Percentiles rank a stretch among this genome's conserved stretches.
phyloP scores from a whole-genome alignment of 2,329 filamentous ascomycete genomes.

The Xylaria sp. region DNA sequence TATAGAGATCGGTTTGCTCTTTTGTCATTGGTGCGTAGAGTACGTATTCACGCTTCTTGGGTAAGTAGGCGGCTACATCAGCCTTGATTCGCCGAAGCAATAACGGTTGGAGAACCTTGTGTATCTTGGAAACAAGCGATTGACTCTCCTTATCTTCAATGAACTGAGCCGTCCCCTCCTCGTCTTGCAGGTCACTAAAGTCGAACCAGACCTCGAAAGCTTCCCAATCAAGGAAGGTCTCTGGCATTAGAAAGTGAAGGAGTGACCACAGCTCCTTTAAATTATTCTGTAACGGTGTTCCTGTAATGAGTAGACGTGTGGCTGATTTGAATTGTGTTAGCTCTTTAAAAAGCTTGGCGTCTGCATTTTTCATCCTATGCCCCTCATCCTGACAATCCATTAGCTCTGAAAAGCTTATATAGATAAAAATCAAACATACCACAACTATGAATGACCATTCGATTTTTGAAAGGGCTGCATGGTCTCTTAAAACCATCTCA shows the following conservation, averaged over 20 bases:
- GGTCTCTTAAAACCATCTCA: constrained; percentile 93
- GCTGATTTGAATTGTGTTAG: constrained; percentile 89
- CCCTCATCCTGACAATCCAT: constrained; percentile 78
- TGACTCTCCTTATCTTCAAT: constrained; percentile 81
- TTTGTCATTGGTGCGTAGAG: constrained; percentile 91
- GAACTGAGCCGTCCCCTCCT: constrained; percentile 80
- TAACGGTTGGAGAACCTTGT: constrained; percentile 92
- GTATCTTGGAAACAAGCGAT: constrained; percentile 85
- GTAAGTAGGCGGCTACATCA: constrained; percentile 90
- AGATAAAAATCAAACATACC: constrained; percentile 56
- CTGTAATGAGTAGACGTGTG: constrained; percentile 91
- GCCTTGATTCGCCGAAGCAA: constrained; percentile 89
- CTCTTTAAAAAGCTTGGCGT: constrained; percentile 90
- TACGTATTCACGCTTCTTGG: constrained; percentile 96
- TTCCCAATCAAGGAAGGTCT: constrained; percentile 92
- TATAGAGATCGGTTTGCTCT: constrained; percentile 91
- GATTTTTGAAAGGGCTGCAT: constrained; percentile 81
- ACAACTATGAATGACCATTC: constrained; percentile 99
- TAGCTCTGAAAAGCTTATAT: constrained; percentile 16
- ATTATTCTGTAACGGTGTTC: constrained; percentile 95
- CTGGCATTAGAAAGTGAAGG: constrained; percentile 90
- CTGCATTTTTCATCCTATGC: constrained; percentile 96
- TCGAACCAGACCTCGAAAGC: constrained; percentile 98
- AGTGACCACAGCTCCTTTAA: constrained; percentile 94
- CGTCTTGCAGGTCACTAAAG: constrained; percentile 90